Base-by-base conservation (phyloP, 306 rosid species). In the Dryas octopetala region DNA sequence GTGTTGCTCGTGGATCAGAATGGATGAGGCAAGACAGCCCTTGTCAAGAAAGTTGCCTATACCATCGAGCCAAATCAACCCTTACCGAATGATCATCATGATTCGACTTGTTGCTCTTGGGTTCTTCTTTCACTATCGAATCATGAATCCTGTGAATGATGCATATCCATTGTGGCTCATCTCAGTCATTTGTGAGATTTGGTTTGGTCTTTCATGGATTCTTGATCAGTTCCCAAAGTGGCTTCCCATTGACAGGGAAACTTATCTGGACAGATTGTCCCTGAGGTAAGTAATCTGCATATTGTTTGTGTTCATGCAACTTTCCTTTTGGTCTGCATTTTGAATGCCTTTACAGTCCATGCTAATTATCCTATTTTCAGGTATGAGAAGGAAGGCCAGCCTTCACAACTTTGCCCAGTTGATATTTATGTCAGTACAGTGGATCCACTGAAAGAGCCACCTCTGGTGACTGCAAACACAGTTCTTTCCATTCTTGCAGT, bases 201-300 rank as follows among this genome's bases (percentile, higher is more conserved):
- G 93, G 91, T 88, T 90, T 78, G 80, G 90, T 62, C 58, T 88
- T 67, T 78, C 93, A 45, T 90, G 96, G 96, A 88, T 90, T 72
- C 87, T 88, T 45, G 87, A 86, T 83, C 96, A 86, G 54, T 82
- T 88, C 70, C 86, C 88, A 0, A 90, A 88, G 77, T 90, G 87
- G 93, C 74, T 88, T 69, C 96, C 93, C 62, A 83, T 88, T 43
- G 78, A 40, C 6, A 85, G 96, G 49, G 85, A 85, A 86, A 90
- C 96, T 52, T 88, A 90, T 78, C 83, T 85, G 0, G 89, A 86
- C 32, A 83, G 90, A 52, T 83, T 90, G 51, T 83, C 89, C 62
- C 74, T 88, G 40, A 88, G 93, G 96, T 60, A 83, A 84, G 83
- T 62, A 40, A 72, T 70, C 55, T 28, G 32, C 32, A 15, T n/a